Evolutionary conservation across 805 yeast species (phyloP), one percentile per base, ranked within the genome.

Genomic region (Saturnispora sekii): DNA sequence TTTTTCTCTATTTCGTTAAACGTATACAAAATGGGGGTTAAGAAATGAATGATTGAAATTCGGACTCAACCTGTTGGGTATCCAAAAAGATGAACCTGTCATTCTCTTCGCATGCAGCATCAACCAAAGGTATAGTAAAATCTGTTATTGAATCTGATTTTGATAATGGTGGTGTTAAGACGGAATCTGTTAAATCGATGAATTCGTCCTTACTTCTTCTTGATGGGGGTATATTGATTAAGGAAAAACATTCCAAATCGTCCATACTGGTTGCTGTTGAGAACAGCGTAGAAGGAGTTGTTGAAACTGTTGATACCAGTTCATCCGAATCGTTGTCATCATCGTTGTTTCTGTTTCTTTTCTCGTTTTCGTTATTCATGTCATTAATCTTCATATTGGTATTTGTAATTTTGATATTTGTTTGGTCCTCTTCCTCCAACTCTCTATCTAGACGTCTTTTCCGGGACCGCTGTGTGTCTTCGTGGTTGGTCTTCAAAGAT

Each of bases 401-500:
- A 21, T 21, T 21, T 21, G 26, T 21, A 21, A 21, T 21, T 21
- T 21, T 21, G 26, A 8, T 21, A 21, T 21, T 21, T 21, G 7
- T 5, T 21, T 21, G 26, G 8, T 21, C 8, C 8, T 21, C 26
- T 8, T 21, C 26, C 5, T 21, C n/a, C n/a, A n/a, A n/a, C n/a
- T n/a, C 26, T 6, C 26, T 21, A 3, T 21, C 26, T 8, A 21
- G 26, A 21, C 26, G 26, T 21, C 26, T 21, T 35, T 45, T 36
- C 43, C 37, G 30, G 18, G 41, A 36, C 44, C 38, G 7, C 16
- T 28, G 3, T 18, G 37, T 15, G 15, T 26, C 15, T 32, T 16
- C 18, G 32, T 16, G 10, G 7, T 12, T 38, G 2, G 29, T 29
- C 48, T 70, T 70, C 53, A 71, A 57, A 49, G 68, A 72, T 10